Conservation (phyloP, 257 asterid species). For the Solanum etuberosum region DNA sequence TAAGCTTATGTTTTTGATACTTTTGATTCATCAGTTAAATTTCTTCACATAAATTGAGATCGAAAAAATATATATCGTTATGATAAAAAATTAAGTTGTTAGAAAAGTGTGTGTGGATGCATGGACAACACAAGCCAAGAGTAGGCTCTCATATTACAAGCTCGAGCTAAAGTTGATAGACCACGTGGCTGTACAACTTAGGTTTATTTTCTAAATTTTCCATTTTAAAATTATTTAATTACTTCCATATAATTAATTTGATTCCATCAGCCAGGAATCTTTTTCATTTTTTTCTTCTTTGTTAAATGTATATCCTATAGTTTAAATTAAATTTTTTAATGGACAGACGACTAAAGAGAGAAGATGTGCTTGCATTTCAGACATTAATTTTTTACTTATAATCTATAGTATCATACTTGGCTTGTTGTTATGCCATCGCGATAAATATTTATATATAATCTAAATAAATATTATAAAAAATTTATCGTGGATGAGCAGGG, state of each 20-base stretch:
- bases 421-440: background rate
- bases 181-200: background rate
- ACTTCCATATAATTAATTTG: background rate
- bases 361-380: background rate
- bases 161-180: conserved; percentile 1
- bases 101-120: background rate
- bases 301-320: background rate
- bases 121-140: background rate
- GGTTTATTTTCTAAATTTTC: background rate
- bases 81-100: background rate
- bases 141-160: background rate
- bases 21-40: background rate
- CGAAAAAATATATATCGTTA: background rate
- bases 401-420: background rate
- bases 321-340: background rate
- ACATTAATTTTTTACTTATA: too few relatives aligned
- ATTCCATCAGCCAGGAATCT: background rate
- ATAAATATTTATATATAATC: too few relatives aligned
- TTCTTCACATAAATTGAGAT: background rate
- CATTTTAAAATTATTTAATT: background rate
- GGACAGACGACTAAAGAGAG: background rate
- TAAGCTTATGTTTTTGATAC: background rate
- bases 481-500: background rate
- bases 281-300: background rate
- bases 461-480: too few relatives aligned